Evolutionary conservation across 1,139 yeast genomes (phyloP).

Genomic region (Yarrowia galli): DNA sequence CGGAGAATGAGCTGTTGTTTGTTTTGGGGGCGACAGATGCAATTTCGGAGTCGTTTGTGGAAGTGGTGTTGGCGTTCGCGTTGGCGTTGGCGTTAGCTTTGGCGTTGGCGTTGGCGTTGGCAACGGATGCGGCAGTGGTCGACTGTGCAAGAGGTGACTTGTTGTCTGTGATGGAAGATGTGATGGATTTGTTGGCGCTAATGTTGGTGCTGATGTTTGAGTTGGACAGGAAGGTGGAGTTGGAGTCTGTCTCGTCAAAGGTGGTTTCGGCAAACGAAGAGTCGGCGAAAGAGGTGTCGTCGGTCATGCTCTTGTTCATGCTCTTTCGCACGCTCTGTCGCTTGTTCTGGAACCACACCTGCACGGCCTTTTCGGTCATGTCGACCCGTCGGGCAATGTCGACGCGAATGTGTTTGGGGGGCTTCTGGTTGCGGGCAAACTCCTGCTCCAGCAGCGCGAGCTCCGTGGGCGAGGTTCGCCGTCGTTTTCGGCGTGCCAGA

Average conservation of each 20-base stretch:
- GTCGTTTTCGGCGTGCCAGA: constrained; percentile 88
- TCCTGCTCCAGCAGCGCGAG: constrained; percentile 79
- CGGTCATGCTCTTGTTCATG: constrained; percentile 49
- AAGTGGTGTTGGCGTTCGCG: background rate
- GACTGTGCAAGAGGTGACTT: constrained; percentile 12
- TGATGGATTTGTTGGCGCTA: background rate
- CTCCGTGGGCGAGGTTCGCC: constrained; percentile 92
- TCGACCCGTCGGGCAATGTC: constrained; percentile 79
- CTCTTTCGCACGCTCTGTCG: constrained; percentile 81
- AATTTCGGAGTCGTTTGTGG: constrained; percentile 20
- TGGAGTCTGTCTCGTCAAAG: constrained; percentile 53
- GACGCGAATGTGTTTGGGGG: constrained; percentile 75
- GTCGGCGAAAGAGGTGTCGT: constrained; percentile 35
- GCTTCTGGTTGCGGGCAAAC: constrained; percentile 78
- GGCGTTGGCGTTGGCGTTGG: constrained; percentile 32
- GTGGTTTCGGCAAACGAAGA: constrained; percentile 41
- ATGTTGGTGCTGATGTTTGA: constrained; percentile 29
- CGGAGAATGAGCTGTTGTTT: constrained; percentile 14
- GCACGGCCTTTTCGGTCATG: constrained; percentile 97
- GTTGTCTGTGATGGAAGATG: constrained; percentile 9
- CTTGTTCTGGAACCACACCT: constrained; percentile 97
- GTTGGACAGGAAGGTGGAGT: constrained; percentile 40
- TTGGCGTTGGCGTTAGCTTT: background rate
- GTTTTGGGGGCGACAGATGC: constrained; percentile 28
- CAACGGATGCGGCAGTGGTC: background rate